phyloP scores from a whole-genome alignment of 148 eudicot species.

The Pharnaceum exiguum region DNA sequence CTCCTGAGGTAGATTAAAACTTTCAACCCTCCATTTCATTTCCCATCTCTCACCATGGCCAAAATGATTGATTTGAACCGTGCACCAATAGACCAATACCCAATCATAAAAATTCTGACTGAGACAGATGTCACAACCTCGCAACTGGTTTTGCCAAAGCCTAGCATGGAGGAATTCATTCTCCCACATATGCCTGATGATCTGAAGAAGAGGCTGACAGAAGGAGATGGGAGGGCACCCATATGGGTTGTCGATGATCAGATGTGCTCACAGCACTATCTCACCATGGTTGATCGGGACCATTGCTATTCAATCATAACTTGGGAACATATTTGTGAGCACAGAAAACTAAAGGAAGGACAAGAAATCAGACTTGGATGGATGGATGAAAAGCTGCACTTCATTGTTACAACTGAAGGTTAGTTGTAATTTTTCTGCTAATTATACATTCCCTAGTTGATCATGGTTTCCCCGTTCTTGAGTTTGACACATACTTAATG shows the following conservation, averaged over 20 bases:
- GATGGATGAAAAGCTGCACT: constrained; percentile 31
- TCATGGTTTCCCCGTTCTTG: not conserved
- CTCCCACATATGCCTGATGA: constrained; percentile 23
- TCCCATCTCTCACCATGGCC: constrained; percentile 16
- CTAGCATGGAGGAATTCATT: constrained; percentile 31
- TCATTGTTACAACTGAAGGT: constrained; percentile 30
- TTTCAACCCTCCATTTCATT: constrained; percentile 1
- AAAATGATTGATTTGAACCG: constrained; percentile 28
- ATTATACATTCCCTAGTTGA: not conserved
- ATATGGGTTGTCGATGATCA: constrained; percentile 38
- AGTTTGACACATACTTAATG: no score
- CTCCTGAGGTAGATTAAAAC: not conserved
- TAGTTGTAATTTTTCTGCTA: not conserved
- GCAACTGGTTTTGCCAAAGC: constrained; percentile 32
- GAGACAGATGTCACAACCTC: constrained; percentile 37
- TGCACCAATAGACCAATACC: constrained; percentile 35
- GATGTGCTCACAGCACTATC: constrained; percentile 18
- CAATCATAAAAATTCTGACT: constrained; percentile 25
- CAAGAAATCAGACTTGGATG: constrained; percentile 30
- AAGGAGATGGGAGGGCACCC: constrained; percentile 25
- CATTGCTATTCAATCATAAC: constrained; percentile 32
- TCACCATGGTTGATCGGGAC: constrained; percentile 33
- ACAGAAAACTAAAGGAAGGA: constrained; percentile 28
- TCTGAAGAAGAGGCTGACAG: constrained; percentile 18
- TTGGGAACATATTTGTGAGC: constrained; percentile 30